Evolutionary conservation across 345 rosid genomes (phyloP), one percentile per base, ranked within the genome.

Genomic region (Raphanus sativus): DNA sequence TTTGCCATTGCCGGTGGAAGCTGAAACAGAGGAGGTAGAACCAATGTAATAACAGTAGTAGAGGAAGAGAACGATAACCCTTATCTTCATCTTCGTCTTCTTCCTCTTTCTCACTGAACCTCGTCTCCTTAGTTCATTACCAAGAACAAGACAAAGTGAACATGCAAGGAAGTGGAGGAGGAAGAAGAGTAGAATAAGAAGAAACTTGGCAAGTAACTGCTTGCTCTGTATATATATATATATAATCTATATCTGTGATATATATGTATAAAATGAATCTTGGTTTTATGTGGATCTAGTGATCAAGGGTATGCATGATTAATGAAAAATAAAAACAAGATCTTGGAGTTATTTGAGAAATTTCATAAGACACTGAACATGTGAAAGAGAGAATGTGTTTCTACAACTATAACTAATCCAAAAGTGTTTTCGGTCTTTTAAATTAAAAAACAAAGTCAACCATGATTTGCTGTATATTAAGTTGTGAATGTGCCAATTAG

Each of bases 331-430:
- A 17, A 24, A 24, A 15, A 67, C 48, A 67, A 78, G 78, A 79
- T 68, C 70, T 79, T 73, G 82, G 74, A 79, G 58, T 55, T 78
- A 79, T 67, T 68, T 73, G 78, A 33, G 66, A 79, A 68, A 87
- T 83, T 85, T 77, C 78, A 81, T 73, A 87, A 88, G 86, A 89
- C 90, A 87, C 75, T 38, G 83, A 88, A 86, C 90, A 80, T 87
- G 88, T 86, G 76, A 79, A 52, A 69, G 71, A 77, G 82, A 80
- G 86, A 87, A 86, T 88, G 87, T 83, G 86, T 83, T 86, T 73
- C 74, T 77, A 69, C 81, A 81, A 12, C 77, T 81, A 73, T 83
- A 80, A 33, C 72, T 78, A 33, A 62, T 75, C 81, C 69, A 73
- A 78, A 73, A 71, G 10, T 50, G 34, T 67, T 56, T 78, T 61